phyloP scores from a whole-genome alignment of 1,284 basidiomycete genomes.

The Vanrija sp. region DNA sequence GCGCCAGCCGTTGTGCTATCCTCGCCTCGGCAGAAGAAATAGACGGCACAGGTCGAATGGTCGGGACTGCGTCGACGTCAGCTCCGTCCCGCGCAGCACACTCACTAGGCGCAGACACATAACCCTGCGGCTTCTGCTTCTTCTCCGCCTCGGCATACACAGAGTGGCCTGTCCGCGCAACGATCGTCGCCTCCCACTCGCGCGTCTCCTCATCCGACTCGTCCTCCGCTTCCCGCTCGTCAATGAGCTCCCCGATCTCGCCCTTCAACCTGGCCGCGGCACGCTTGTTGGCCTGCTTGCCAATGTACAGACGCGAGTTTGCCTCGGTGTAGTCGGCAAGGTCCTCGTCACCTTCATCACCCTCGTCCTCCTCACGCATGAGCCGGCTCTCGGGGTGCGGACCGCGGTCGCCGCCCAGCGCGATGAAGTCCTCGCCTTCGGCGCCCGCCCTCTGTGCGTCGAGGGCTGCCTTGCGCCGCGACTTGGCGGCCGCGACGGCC shows the following conservation, averaged over 20 bases:
- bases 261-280: conserved; percentile 69
- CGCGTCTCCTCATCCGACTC: conserved; percentile 78
- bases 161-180: conserved; percentile 9
- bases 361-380: conserved; percentile 84
- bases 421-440: conserved; percentile 72
- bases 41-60: conserved; percentile 55
- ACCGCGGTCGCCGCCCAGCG: conserved; percentile 53
- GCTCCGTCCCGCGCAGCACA: conserved; percentile 34
- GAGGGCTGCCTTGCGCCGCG: conserved; percentile 65
- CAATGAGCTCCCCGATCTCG: conserved; percentile 80
- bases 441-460: conserved; percentile 44
- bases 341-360: conserved; percentile 90
- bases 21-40: conserved; percentile 67
- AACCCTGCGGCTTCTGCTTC: conserved; percentile 54
- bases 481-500: conserved; percentile 71
- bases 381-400: conserved; percentile 87
- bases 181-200: conserved; percentile 70
- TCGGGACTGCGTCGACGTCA: conserved; percentile 52
- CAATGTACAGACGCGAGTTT: conserved; percentile 77
- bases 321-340: conserved; percentile 85
- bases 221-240: conserved; percentile 66
- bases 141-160: not conserved
- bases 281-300: conserved; percentile 73
- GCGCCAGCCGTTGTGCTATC: conserved; percentile 60
- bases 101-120: conserved; percentile 73